These are phyloP conservation scores for Nakazawaea anatomiae DNA, from an alignment of 805 yeast genomes.

Conservation along the genomic window DNA sequence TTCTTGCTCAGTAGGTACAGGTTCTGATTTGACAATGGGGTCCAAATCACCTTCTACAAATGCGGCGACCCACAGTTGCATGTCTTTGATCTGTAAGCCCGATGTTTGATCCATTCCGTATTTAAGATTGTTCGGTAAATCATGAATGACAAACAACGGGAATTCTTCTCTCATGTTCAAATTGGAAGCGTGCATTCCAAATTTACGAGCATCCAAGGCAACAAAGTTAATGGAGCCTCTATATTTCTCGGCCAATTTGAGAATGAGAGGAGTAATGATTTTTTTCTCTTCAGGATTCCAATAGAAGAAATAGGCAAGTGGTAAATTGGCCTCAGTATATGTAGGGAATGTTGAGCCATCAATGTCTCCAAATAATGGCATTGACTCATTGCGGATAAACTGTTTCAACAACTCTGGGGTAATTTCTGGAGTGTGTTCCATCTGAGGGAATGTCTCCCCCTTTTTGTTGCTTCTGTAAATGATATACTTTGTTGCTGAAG, in stretches of 20 bases:
- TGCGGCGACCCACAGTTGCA: constrained; percentile 57
- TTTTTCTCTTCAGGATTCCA: constrained; percentile 60
- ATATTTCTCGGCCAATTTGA: constrained; percentile 61
- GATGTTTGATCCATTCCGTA: constrained; percentile 65
- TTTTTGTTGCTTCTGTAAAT: constrained; percentile 38
- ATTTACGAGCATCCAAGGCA: constrained; percentile 75
- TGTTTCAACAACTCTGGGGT: constrained; percentile 31
- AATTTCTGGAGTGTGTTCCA: constrained; percentile 46
- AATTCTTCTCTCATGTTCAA: constrained; percentile 77
- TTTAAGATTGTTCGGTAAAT: constrained; percentile 59
- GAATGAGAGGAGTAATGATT: constrained; percentile 44
- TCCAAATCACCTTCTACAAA: constrained; percentile 59
- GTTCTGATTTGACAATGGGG: constrained; percentile 80
- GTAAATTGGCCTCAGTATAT: constrained; percentile 67
- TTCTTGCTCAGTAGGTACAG: constrained; percentile 53
- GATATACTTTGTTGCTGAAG: constrained; percentile 32
- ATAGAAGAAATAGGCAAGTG: constrained; percentile 87
- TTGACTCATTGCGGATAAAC: constrained; percentile 55
- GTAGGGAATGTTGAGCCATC: constrained; percentile 69
- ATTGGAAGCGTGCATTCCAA: constrained; percentile 81
- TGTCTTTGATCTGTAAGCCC: constrained; percentile 51
- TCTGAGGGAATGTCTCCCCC: constrained; percentile 43
- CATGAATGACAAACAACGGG: constrained; percentile 90
- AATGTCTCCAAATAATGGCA: constrained; percentile 86
- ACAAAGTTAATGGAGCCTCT: constrained; percentile 83